A percentile compares a stretch with the other conserved stretches of the same genome.
Evolutionary conservation across 495 filamentous ascomycete genomes (phyloP).

Genomic region (Hyaloscypha bicolor): DNA sequence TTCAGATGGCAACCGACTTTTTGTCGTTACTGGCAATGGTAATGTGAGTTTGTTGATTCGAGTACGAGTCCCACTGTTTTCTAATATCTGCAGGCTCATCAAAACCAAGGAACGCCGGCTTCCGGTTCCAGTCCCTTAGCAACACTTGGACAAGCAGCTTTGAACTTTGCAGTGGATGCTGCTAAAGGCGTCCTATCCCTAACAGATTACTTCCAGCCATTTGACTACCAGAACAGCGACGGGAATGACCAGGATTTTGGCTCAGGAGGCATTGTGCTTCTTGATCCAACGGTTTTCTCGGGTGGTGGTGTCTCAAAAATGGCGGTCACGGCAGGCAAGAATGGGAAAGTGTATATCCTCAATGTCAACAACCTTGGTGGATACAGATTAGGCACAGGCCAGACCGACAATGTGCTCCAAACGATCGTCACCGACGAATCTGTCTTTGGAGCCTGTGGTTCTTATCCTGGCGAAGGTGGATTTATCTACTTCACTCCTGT

Average conservation of each 20-base stretch:
- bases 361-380: slow-evolving; percentile 51
- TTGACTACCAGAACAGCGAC: slow-evolving; percentile 44
- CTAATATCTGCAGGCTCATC: slow-evolving; percentile 31
- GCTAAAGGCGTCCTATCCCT: slow-evolving; percentile 35
- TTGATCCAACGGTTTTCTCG: slow-evolving; percentile 43
- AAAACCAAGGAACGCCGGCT: slow-evolving; percentile 39
- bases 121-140: slow-evolving; percentile 35
- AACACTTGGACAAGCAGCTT: slow-evolving; percentile 43
- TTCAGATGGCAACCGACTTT: slow-evolving; percentile 43
- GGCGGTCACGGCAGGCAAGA: slow-evolving; percentile 48
- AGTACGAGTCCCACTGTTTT: background rate
- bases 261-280: slow-evolving; percentile 41
- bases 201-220: slow-evolving; percentile 46
- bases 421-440: slow-evolving; percentile 41
- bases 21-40: slow-evolving; percentile 42
- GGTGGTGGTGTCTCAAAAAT: slow-evolving; percentile 41
- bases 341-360: slow-evolving; percentile 48
- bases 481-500: slow-evolving; percentile 46
- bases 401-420: slow-evolving; percentile 46
- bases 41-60: background rate
- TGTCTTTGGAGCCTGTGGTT: slow-evolving; percentile 49
- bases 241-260: slow-evolving; percentile 44
- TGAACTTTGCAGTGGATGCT: slow-evolving; percentile 35
- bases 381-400: slow-evolving; percentile 44
- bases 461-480: slow-evolving; percentile 51